Evolutionary conservation across 1,284 basidiomycete species (phyloP).

Genomic region (Exobasidium rhododendri): DNA sequence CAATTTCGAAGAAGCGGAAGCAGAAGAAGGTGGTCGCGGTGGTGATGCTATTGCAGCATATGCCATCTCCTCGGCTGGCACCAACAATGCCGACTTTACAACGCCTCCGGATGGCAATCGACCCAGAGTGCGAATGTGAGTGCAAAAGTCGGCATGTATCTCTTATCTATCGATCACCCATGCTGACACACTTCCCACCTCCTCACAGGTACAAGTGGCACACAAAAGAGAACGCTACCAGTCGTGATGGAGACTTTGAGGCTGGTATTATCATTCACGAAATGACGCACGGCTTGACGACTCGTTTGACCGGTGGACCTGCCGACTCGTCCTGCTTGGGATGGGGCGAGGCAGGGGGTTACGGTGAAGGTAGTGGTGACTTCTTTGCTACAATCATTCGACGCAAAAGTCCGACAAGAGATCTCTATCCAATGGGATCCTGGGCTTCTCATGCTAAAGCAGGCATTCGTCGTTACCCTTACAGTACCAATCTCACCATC

Average conservation of each 20-base stretch:
- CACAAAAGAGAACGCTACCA: constrained; percentile 58
- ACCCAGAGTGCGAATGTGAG: constrained; percentile 92
- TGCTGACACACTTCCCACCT: too few relatives aligned
- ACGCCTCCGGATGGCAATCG: constrained; percentile 63
- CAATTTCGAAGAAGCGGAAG: constrained; percentile 98
- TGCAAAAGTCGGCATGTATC: too few relatives aligned
- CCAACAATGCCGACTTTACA: constrained; percentile 60
- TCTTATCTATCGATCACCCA: too few relatives aligned
- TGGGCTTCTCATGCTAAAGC: constrained; percentile 78
- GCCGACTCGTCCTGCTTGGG: constrained; percentile 79
- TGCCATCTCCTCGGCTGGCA: constrained; percentile 88
- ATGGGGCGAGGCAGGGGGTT: constrained; percentile 91
- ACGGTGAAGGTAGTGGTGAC: constrained; percentile 82
- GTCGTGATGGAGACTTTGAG: constrained; percentile 89
- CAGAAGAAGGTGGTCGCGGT: constrained; percentile 78
- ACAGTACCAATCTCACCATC: constrained; percentile 62
- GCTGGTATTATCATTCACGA: constrained; percentile 54
- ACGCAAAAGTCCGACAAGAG: constrained; percentile 62
- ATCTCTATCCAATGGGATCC: constrained; percentile 70
- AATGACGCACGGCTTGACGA: constrained; percentile 78
- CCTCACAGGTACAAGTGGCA: constrained; percentile 89
- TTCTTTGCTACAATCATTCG: constrained; percentile 61
- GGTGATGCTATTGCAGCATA: constrained; percentile 88
- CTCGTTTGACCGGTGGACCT: constrained; percentile 88
- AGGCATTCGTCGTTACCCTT: constrained; percentile 79